Evolutionary conservation across 768 basidiomycete species (phyloP), one percentile per base, ranked within the genome.

Genomic region (Megacollybia marginata): DNA sequence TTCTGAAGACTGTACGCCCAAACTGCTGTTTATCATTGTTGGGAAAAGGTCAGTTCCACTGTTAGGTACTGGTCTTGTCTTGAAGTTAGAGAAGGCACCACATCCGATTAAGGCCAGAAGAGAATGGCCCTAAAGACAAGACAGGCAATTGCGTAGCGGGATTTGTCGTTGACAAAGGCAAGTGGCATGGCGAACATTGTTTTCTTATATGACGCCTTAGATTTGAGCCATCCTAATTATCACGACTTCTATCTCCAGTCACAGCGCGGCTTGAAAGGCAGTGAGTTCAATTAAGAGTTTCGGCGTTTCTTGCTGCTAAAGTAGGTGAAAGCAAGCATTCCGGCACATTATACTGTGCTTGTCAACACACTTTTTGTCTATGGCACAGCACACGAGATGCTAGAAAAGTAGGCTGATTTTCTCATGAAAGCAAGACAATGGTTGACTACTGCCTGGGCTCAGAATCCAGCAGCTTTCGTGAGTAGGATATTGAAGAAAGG

Each of bases 211-310:
- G 9, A 31, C 49, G 70, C 9, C 69, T 64, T 64, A 52, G 76
- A 80, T 9, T 74, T 82, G 31, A 68, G 70, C 1, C 76, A 80
- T 56, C 80, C 80, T 0, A 65, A 73, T 0, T 79, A 80, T 54
- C 70, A 70, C 20, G 82, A 84, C 52, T 84, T 79, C 60, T 85
- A 83, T 57, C 68, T 84, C 2, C 78, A 79, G 48, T 78, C 76
- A 0, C 80, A 82, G 33, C 66, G 68, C 0, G 79, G 79, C 5
- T 52, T 82, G 0, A 65, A 75, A 40, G 80, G 74, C 49, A 78
- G 74, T 76, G 52, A 56, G 72, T 65, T 15, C 36, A 36, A 9
- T 40, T 32, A 35, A 40, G 42, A 1, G 44, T 4, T 33, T 33
- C n/a, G 6, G 23, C 4, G 7, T 40, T 40, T 19, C 15, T 40